Percentiles rank a stretch among this genome's conserved stretches.
phyloP scores from a whole-genome alignment of 768 basidiomycete genomes.

The Kwoniella dejecticola region DNA sequence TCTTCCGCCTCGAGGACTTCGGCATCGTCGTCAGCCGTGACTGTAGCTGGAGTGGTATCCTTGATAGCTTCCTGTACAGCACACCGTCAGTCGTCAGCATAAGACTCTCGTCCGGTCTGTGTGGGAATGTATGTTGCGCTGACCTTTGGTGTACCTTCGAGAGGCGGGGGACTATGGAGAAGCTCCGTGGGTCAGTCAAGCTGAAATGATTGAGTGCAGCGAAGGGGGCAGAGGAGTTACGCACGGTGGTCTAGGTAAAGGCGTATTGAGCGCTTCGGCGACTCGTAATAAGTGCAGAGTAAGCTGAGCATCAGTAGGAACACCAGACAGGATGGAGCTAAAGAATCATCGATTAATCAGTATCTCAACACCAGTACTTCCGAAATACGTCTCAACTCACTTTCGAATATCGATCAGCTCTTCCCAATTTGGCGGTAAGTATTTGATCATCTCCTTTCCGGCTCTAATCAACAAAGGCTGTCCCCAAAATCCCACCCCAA shows the following conservation, averaged over 20 bases:
- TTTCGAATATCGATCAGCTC: conserved; percentile 56
- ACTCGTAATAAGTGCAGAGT: conserved; percentile 56
- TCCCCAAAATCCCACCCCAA: conserved; percentile 57
- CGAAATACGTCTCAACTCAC: too few species aligned
- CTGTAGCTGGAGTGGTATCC: conserved; percentile 43
- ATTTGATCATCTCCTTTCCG: conserved; percentile 40
- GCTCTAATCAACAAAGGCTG: conserved; percentile 54
- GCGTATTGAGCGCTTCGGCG: conserved; percentile 48
- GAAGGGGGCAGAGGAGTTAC: not conserved
- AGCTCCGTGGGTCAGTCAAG: conserved; percentile 20
- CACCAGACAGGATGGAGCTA: conserved; percentile 55
- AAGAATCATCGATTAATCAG: conserved; percentile 1
- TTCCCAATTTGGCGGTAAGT: conserved; percentile 57
- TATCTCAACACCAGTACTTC: conserved; percentile 19
- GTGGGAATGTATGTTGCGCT: too few species aligned
- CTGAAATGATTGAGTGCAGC: not conserved
- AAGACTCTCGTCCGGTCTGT: too few species aligned
- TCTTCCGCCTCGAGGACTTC: conserved; percentile 49
- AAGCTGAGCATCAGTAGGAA: conserved; percentile 58
- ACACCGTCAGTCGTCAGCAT: too few species aligned
- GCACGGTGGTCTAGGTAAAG: conserved; percentile 52
- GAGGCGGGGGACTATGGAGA: conserved; percentile 52
- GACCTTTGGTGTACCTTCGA: conserved; percentile 49
- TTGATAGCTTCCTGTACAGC: conserved; percentile 47
- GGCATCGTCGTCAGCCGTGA: conserved; percentile 48